Base-by-base conservation (phyloP, 805 yeast genomes). In the Torulaspora maleeae region DNA sequence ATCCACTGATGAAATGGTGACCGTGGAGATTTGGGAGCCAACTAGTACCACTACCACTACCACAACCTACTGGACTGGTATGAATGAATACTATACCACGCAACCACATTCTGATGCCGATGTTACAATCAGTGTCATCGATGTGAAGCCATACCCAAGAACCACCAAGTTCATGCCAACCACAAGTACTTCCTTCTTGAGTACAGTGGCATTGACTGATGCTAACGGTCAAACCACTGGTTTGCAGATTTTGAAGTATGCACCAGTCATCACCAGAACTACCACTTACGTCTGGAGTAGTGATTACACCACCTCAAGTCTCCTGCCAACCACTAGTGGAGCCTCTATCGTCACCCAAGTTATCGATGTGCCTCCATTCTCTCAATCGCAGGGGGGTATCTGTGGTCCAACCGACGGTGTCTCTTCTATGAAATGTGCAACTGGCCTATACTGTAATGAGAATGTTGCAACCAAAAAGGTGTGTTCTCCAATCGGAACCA, bases 371-470 rank as follows among this genome's bases (percentile, higher is more conserved):
- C 45, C 48, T 7, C 45, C 48, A 25, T 39, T 35, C 24, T n/a
- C 48, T 29, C 44, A 39, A 24, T 19, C 41, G 9, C 25, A 12
- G 4, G 41, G 41, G 16, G 48, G 44, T 20, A 32, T 39, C 16
- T 45, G 48, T 41, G 48, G 48, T 22, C 48, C 48, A 17, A 45
- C 48, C 13, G 36, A 45, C 16, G 48, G 48, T n/a, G 48, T 45
- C 6, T 15, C 45, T 5, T 20, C 32, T 20, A 33, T 45, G 36
- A 17, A 25, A 7, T 45, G 48, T 35, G 36, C 45, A 10, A 25
- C 48, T 12, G 41, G 41, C 7, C 17, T 40, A 25, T 45, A 41
- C 34, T 45, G 48, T 45, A 41, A 45, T 36, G 24, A 16, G 7
- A 11, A 35, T 13, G 9, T n/a, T n/a, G n/a, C 38, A 5, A 28